Conservation (phyloP, 768 basidiomycete genomes). For the Lentinula aciculospora region DNA sequence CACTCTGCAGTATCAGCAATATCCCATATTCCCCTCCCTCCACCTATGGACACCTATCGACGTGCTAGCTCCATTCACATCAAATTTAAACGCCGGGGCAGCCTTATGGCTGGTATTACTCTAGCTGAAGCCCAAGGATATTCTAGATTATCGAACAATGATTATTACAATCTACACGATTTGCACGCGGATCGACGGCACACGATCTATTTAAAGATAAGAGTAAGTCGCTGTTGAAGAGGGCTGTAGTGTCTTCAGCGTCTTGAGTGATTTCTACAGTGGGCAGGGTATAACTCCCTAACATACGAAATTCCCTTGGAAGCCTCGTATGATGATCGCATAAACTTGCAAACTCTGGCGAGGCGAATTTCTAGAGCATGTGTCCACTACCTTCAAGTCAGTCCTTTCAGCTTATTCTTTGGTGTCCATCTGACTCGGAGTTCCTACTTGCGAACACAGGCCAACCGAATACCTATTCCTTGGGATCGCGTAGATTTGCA, state of each 20-base stretch:
- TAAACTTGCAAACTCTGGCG: slow-evolving; percentile 61
- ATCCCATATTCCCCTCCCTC: slow-evolving; percentile 23
- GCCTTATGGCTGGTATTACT: slow-evolving; percentile 57
- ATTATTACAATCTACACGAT: slow-evolving; percentile 59
- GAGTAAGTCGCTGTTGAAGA: slow-evolving; percentile 34
- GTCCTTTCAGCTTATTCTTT: slow-evolving; percentile 10
- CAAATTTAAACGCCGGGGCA: slow-evolving; percentile 72
- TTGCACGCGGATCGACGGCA: slow-evolving; percentile 57
- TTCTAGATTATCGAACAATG: slow-evolving; percentile 53
- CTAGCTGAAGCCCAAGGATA: slow-evolving; percentile 66
- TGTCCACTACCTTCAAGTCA: slow-evolving; percentile 70
- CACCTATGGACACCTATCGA: slow-evolving; percentile 38
- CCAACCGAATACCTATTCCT: slow-evolving; percentile 62
- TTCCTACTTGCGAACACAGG: slow-evolving; percentile 29
- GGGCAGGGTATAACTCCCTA: slow-evolving; percentile 64
- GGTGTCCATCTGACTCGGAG: slow-evolving; percentile 8
- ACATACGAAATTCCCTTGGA: slow-evolving; percentile 75
- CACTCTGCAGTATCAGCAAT: slow-evolving; percentile 46
- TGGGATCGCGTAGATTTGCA: slow-evolving; percentile 68
- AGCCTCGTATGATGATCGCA: slow-evolving; percentile 50
- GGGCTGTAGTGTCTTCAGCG: background rate
- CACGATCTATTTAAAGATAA: slow-evolving; percentile 56
- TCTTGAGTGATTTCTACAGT: slow-evolving; percentile 30
- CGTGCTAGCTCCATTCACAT: slow-evolving; percentile 46
- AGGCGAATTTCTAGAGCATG: slow-evolving; percentile 66